Evolutionary conservation across 768 basidiomycete species (phyloP).

Genomic region (Lepiota brunneoincarnata): DNA sequence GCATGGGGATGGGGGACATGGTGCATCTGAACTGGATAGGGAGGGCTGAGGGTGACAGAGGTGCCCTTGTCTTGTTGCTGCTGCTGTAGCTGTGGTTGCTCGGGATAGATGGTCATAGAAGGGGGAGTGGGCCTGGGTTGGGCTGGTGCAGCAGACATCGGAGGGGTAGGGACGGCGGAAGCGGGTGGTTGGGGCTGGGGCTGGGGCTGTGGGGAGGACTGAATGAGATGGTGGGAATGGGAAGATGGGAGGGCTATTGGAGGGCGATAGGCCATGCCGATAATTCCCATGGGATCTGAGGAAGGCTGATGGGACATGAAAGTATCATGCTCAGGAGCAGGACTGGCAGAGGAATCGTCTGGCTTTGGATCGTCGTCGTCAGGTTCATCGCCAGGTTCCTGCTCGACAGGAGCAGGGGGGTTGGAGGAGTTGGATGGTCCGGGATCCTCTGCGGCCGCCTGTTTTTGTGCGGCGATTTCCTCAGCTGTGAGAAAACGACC

Average conservation of each 20-base stretch:
- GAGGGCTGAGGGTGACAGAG: slow-evolving; percentile 49
- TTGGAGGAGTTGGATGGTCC: slow-evolving; percentile 27
- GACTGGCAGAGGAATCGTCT: slow-evolving; percentile 26
- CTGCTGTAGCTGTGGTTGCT: slow-evolving; percentile 22
- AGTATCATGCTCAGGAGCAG: slow-evolving; percentile 16
- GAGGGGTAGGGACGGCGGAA: slow-evolving; percentile 3
- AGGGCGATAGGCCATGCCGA: slow-evolving; percentile 22
- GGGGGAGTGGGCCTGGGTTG: slow-evolving; percentile 8
- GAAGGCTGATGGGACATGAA: slow-evolving; percentile 19
- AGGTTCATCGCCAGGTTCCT: slow-evolving; percentile 21
- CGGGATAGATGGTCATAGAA: slow-evolving; percentile 18
- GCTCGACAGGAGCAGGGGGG: slow-evolving; percentile 31
- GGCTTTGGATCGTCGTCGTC: slow-evolving; percentile 39
- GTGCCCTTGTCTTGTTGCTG: slow-evolving; percentile 14
- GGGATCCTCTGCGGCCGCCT: slow-evolving; percentile 30
- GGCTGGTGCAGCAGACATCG: neutral
- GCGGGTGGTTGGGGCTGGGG: slow-evolving; percentile 12
- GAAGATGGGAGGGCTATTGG: slow-evolving; percentile 11
- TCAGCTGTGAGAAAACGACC: slow-evolving; percentile 97
- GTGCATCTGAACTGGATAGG: slow-evolving; percentile 68
- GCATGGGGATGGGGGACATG: slow-evolving; percentile 81
- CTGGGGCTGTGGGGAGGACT: slow-evolving; percentile 14
- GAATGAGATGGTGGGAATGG: slow-evolving; percentile 13
- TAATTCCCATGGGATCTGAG: slow-evolving; percentile 22
- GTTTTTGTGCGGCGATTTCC: slow-evolving; percentile 85